Evolutionary conservation across 1,139 yeast genomes (phyloP).

Genomic region (Eremothecium gossypii): DNA sequence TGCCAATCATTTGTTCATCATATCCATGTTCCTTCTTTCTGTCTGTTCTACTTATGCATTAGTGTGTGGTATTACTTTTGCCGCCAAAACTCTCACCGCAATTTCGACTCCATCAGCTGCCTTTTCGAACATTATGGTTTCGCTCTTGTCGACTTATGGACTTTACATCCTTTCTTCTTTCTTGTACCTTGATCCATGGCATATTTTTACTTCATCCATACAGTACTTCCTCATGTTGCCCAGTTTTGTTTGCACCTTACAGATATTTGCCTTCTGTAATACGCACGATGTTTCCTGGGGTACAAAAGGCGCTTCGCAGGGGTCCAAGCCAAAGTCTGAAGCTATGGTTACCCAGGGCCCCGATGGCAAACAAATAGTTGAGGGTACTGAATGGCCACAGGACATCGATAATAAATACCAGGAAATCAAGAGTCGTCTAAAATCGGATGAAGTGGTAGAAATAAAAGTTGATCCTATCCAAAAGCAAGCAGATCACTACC

Average conservation of each 20-base stretch:
- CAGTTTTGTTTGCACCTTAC: slow-evolving; percentile 83
- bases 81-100: slow-evolving; percentile 44
- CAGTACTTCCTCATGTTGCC: slow-evolving; percentile 86
- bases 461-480: slow-evolving; percentile 33
- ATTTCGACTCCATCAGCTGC: slow-evolving; percentile 35
- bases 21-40: slow-evolving; percentile 62
- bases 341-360: slow-evolving; percentile 49
- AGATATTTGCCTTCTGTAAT: slow-evolving; percentile 89
- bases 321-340: slow-evolving; percentile 54
- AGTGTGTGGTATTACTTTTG: slow-evolving; percentile 74
- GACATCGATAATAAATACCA: slow-evolving; percentile 51
- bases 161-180: slow-evolving; percentile 70
- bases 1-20: slow-evolving; percentile 64
- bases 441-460: slow-evolving; percentile 41
- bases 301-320: slow-evolving; percentile 84
- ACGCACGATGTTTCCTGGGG: slow-evolving; percentile 98
- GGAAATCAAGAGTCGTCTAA: slow-evolving; percentile 79
- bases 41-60: slow-evolving; percentile 76
- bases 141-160: slow-evolving; percentile 87
- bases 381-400: slow-evolving; percentile 72
- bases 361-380: slow-evolving; percentile 52
- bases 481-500: slow-evolving; percentile 75
- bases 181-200: slow-evolving; percentile 91
- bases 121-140: slow-evolving; percentile 73
- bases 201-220: slow-evolving; percentile 68